Evolutionary conservation across 2,329 filamentous ascomycete species (phyloP), one percentile per base, ranked within the genome.

Genomic region (Sporothrix luriei): DNA sequence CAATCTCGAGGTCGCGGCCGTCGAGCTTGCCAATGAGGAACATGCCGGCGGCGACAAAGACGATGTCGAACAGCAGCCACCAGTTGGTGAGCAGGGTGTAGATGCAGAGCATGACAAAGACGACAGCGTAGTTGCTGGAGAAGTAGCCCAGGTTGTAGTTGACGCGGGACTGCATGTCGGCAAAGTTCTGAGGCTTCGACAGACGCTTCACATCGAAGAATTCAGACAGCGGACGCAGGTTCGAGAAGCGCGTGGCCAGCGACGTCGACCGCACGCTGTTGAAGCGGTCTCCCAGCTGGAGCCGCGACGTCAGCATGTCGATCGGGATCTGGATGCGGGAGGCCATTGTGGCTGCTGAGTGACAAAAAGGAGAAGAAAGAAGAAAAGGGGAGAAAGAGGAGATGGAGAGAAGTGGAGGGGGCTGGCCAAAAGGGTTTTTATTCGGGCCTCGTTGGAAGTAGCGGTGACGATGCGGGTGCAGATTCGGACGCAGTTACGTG

Each of bases 111-210:
- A 99, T 96, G 76, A 91, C 85, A 79, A 98, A 97, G 76, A 98
- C 88, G 73, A 91, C 90, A 75, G 91, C 91, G 87, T 99, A 99
- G 85, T 99, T 99, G 90, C 93, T 97, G 73, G 93, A 96, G 85
- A 97, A 99, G 84, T 98, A 91, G 79, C 91, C 89, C 74, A 99
- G 83, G 82, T 99, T 99, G 89, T 97, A 97, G 85, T 96, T 97
- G 83, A 97, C 90, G 74, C 94, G 89, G 75, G 90, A 93, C 82
- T 98, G 94, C 73, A 93, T 88, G 80, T 97, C 94, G 74, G 62
- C 75, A 68, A 98, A 97, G 83, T 96, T 96, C 78, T 87, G 88
- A 38, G 95, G 95, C 84, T 98, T 99, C 74, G 93, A 97, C 69
- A 99, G 77, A 75, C 94, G 93, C 88, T 97, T 97, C 82, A 98